Base-by-base conservation (phyloP, 257 asterid species). In the Nicotiana knightiana region DNA sequence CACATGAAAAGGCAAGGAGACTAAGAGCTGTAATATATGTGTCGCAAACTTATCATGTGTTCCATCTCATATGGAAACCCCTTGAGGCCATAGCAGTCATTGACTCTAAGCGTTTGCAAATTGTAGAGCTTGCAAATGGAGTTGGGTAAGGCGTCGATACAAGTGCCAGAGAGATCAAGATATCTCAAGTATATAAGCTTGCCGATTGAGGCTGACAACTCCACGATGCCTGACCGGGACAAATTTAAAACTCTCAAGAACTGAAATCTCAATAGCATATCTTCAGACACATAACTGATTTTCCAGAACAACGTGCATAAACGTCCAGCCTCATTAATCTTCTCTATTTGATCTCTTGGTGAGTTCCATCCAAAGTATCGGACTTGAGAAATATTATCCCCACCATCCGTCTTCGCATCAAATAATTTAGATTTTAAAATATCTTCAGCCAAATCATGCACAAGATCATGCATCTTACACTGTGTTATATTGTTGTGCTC, bases 391-490 rank as follows among this genome's bases (percentile, higher is more conserved):
- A 10, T 2, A 62, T 10, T 62, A 3, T 62, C 35, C 10, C 35
- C 67, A 0, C 35, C 35, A 10, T 1, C 17, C 0, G 16, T 1
- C 15, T 62, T 5, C 0, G 0, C 0, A 70, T 70, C 18, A 11
- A 43, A 43, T 39, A 70, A 58, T 58, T 59, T 64, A 32, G 59
- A 37, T 3, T n/a, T 70, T 0, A 82, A 68, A 2, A 61, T 32
- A 48, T 68, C 64, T 66, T 3, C 28, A 28, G 86, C 87, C 64
- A 85, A 9, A 61, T 85, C 83, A 35, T 87, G 90, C 64, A 87
- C 88, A 15, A 85, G 77, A 84, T 83, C 88, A 58, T 87, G 87
- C 87, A 87, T 85, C 85, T 84, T 84, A 76, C 79, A 85, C 0
- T 30, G 11, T 9, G 3, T 63, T 3, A 83, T 33, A 21, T 77